Evolutionary conservation across 352 stramenopile genomes (phyloP).

Genomic region (Phytophthora nicotianae): DNA sequence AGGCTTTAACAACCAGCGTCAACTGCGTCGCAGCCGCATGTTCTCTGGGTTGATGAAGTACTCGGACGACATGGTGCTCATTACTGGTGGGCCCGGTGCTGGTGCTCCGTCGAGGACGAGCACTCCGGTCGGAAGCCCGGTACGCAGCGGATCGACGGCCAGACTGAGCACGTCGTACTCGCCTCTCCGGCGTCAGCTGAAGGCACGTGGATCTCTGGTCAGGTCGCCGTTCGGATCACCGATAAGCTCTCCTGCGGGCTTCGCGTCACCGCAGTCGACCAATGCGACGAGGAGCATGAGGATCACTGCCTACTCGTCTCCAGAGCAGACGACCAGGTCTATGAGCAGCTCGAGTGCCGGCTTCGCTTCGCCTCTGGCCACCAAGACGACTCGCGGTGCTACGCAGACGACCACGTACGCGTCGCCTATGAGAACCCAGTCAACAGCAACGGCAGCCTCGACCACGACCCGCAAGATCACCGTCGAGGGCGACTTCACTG

Average conservation of each 20-base stretch:
- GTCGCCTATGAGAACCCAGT: slow-evolving; percentile 13
- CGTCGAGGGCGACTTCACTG: slow-evolving; percentile 26
- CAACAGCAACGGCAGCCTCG: slow-evolving; percentile 14
- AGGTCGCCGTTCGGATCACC: slow-evolving; percentile 24
- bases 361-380: slow-evolving; percentile 14
- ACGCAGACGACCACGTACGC: slow-evolving; percentile 15
- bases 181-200: slow-evolving; percentile 31
- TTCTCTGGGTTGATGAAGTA: slow-evolving; percentile 42
- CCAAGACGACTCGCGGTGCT: slow-evolving; percentile 7
- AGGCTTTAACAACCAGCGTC: slow-evolving; percentile 44
- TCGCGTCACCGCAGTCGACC: slow-evolving; percentile 23
- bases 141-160: slow-evolving; percentile 23
- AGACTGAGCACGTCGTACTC: slow-evolving; percentile 37
- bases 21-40: slow-evolving; percentile 38
- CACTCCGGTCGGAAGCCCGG: slow-evolving; percentile 26
- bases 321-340: slow-evolving; percentile 13
- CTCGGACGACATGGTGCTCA: slow-evolving; percentile 36
- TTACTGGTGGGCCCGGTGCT: slow-evolving; percentile 35
- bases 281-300: slow-evolving; percentile 22
- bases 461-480: slow-evolving; percentile 28
- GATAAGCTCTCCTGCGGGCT: slow-evolving; percentile 14
- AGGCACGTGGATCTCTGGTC: slow-evolving; percentile 19
- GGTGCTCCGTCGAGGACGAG: slow-evolving; percentile 28
- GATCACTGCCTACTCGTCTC: slow-evolving; percentile 31
- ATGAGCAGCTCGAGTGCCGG: slow-evolving; percentile 9